phyloP scores from a whole-genome alignment of 139 green algal species.

The Coelastrella sp. region DNA sequence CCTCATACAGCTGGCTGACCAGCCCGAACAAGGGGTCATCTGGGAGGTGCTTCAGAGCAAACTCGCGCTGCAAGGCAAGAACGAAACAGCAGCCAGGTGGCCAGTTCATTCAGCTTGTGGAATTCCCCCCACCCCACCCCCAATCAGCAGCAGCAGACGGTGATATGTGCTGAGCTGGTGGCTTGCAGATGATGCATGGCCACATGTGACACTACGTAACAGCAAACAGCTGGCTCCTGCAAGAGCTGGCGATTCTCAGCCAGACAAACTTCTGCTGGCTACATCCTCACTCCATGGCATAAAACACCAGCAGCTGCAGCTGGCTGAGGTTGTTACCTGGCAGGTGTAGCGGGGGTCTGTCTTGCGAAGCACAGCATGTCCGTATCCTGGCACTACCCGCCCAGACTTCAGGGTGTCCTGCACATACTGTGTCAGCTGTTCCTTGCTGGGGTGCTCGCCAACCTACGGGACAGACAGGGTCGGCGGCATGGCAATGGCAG shows the following conservation, averaged over 20 bases:
- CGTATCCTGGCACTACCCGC: conserved; percentile 97
- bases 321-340: conserved; percentile 64
- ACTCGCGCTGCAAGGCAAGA: conserved; percentile 80
- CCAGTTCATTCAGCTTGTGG: no score
- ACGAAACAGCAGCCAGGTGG: neutral
- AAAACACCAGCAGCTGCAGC: neutral
- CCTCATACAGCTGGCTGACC: conserved; percentile 88
- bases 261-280: no score
- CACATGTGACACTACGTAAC: no score
- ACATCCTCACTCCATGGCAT: no score
- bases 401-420: conserved; percentile 93
- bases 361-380: conserved; percentile 97
- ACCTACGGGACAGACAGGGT: conserved; percentile 62
- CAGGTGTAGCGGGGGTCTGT: conserved; percentile 97
- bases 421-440: conserved; percentile 90
- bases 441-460: conserved; percentile 82
- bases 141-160: neutral
- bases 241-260: no score
- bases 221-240: no score
- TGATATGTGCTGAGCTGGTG: neutral
- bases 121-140: no score
- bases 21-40: conserved; percentile 96
- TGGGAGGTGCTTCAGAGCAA: conserved; percentile 94
- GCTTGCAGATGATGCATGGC: neutral
- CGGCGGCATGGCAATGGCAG: neutral